Evolutionary conservation across 2,329 filamentous ascomycete genomes (phyloP).

Genomic region (Ciborinia camelliae): DNA sequence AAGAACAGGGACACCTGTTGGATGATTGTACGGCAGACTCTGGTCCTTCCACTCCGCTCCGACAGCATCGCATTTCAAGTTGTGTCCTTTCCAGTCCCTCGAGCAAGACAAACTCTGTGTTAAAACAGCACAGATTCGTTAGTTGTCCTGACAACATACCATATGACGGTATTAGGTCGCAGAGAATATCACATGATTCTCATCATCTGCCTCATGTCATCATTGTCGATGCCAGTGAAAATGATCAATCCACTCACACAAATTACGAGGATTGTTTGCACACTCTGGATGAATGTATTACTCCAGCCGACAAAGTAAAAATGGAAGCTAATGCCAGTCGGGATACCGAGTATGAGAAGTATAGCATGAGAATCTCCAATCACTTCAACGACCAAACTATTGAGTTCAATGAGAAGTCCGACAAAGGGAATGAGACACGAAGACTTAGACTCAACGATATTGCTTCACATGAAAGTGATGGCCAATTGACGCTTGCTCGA

Average conservation of each 20-base stretch:
- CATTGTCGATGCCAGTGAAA: not conserved
- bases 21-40: slow-evolving; percentile 5
- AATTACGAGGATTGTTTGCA: slow-evolving; percentile 13
- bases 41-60: slow-evolving; percentile 6
- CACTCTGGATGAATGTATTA: slow-evolving; percentile 10
- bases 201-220: not conserved
- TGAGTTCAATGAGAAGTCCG: not conserved
- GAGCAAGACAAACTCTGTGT: not conserved
- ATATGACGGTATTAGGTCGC: not conserved
- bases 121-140: slow-evolving; percentile 4
- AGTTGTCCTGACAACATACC: slow-evolving; percentile 10
- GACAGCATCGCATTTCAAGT: slow-evolving; percentile 9
- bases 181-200: not conserved
- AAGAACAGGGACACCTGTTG: slow-evolving; percentile 8
- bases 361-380: not conserved
- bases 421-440: not conserved
- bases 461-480: not conserved
- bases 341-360: not conserved
- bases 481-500: not conserved
- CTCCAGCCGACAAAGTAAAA: slow-evolving; percentile 4
- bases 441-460: not conserved
- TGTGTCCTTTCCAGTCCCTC: slow-evolving; percentile 1
- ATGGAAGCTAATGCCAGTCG: slow-evolving; percentile 9
- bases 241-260: not conserved
- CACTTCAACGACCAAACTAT: not conserved